A percentile compares a stretch with the other conserved stretches of the same genome.
These are phyloP conservation scores for Crithidia expoeki DNA, from an alignment of 208 protist species.

Conservation along the genomic window DNA sequence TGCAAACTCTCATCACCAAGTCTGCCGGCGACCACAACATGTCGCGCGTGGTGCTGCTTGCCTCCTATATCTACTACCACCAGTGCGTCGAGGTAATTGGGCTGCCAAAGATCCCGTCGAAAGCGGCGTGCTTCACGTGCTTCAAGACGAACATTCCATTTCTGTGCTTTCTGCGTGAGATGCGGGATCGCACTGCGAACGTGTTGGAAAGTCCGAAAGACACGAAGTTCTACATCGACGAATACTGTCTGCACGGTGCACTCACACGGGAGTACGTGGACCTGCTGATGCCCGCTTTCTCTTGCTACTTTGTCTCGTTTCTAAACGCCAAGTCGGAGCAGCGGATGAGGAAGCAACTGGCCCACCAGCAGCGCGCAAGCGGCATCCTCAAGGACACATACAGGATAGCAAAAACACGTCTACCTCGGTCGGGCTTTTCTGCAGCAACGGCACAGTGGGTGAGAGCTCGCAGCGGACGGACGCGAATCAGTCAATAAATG, in stretches of 20 bases:
- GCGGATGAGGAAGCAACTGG: constrained; percentile 24
- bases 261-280: constrained; percentile 28
- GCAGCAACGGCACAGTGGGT: neutral
- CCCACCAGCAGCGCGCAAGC: constrained; percentile 7
- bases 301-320: constrained; percentile 38
- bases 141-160: constrained; percentile 81
- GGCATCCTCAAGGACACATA: neutral
- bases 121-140: constrained; percentile 33
- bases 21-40: constrained; percentile 81
- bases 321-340: constrained; percentile 38
- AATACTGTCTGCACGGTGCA: constrained; percentile 39
- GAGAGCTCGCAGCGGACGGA: neutral
- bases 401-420: neutral
- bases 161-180: constrained; percentile 75
- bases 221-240: constrained; percentile 47
- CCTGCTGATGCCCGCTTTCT: constrained; percentile 35
- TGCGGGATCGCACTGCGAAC: constrained; percentile 44
- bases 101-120: constrained; percentile 33
- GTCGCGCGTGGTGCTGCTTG: constrained; percentile 57
- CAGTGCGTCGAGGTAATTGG: constrained; percentile 49
- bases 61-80: constrained; percentile 53
- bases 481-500: neutral
- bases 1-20: constrained; percentile 71
- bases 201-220: constrained; percentile 28
- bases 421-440: neutral